Conservation (phyloP, 768 basidiomycete species). For the Tricholoma sp. region DNA sequence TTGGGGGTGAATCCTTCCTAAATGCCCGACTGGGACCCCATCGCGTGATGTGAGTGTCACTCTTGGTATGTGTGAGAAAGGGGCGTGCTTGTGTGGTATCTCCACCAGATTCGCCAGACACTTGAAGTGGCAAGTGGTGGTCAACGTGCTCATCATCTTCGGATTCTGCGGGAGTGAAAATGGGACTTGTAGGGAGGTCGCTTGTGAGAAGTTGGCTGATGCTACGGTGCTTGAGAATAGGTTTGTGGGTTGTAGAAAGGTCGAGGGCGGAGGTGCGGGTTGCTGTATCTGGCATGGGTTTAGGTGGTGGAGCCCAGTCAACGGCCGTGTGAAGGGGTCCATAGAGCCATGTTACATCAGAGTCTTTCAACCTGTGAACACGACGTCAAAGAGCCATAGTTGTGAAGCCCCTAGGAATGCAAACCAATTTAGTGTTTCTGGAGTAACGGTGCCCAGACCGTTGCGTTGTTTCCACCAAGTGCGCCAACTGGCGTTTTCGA, state of each 20-base stretch:
- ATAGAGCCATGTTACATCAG: slow-evolving; percentile 98
- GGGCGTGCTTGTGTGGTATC: slow-evolving; percentile 40
- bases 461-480: slow-evolving; percentile 99
- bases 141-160: slow-evolving; percentile 35
- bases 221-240: slow-evolving; percentile 94
- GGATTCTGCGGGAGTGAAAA: slow-evolving; percentile 56
- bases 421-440: slow-evolving; percentile 98
- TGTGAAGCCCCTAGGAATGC: slow-evolving; percentile 21
- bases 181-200: slow-evolving; percentile 57
- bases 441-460: slow-evolving; percentile 89
- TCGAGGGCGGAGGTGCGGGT: slow-evolving; percentile 39
- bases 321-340: slow-evolving; percentile 94
- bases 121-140: slow-evolving; percentile 1
- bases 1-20: slow-evolving; percentile 70
- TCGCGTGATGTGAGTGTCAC: slow-evolving; percentile 75
- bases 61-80: slow-evolving; percentile 73
- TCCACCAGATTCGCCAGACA: slow-evolving; percentile 9
- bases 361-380: slow-evolving; percentile 87
- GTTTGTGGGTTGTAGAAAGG: slow-evolving; percentile 55
- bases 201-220: slow-evolving; percentile 84
- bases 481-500: slow-evolving; percentile 98
- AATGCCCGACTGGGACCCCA: slow-evolving; percentile 44
- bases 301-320: slow-evolving; percentile 57
- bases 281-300: slow-evolving; percentile 34
- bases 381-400: slow-evolving; percentile 8